phyloP scores from a whole-genome alignment of 2,329 filamentous ascomycete genomes.

The Neonectria neomacrospora region DNA sequence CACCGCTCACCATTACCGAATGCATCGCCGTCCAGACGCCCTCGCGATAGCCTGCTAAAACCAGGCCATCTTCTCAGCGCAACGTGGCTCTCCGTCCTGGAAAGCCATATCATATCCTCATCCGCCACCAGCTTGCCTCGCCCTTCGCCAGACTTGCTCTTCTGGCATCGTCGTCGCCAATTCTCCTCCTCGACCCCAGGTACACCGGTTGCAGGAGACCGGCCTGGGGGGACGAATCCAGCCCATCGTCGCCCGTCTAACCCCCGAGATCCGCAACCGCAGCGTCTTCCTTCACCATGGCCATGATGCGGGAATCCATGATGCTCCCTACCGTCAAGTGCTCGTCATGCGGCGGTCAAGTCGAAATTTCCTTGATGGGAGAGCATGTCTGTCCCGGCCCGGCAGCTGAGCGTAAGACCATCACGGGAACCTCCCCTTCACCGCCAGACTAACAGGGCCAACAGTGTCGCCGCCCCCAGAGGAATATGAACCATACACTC shows the following conservation, averaged over 20 bases:
- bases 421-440: constrained; percentile 8
- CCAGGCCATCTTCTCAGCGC: constrained; percentile 11
- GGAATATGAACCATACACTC: constrained; percentile 43
- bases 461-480: constrained; percentile 55
- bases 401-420: constrained; percentile 59
- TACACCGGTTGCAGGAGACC: constrained; percentile 42
- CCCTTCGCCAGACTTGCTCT: constrained; percentile 6
- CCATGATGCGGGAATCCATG: constrained; percentile 68
- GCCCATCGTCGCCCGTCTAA: constrained; percentile 21
- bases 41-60: constrained; percentile 7
- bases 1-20: not conserved
- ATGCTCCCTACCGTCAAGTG: constrained; percentile 89
- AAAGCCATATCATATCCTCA: not conserved
- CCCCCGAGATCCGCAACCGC: constrained; percentile 3
- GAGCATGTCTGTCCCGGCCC: constrained; percentile 77
- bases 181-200: constrained; percentile 36
- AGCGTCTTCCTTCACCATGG: constrained; percentile 52
- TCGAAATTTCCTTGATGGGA: constrained; percentile 87
- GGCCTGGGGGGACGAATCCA: constrained; percentile 45
- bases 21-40: not conserved
- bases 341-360: constrained; percentile 79
- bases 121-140: not conserved
- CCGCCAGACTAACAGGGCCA: constrained; percentile 14
- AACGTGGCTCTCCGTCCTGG: constrained; percentile 24
- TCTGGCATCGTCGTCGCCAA: constrained; percentile 3